Evolutionary conservation across 495 filamentous ascomycete species (phyloP), one percentile per base, ranked within the genome.

Genomic region (Neurospora sp.): DNA sequence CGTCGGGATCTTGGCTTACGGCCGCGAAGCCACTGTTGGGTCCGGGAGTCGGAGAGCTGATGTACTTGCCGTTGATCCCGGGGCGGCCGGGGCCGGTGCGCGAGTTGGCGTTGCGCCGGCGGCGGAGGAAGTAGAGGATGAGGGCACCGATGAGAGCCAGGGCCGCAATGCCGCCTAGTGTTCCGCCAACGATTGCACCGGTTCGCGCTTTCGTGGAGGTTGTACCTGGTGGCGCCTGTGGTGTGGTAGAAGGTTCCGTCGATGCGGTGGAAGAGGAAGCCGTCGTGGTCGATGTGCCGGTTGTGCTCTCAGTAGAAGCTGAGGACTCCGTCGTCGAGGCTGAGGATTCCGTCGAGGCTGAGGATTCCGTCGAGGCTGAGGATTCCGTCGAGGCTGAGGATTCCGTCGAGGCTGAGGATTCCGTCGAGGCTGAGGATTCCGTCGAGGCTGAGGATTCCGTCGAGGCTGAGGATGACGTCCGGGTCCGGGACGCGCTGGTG

Each of bases 181-280:
- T 81, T 45, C 84, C 85, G 70, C 85, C 85, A 10, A 85, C 81
- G 15, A 86, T 84, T 54, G 82, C 82, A 7, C 83, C 84, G 7
- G 78, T 82, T 15, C 81, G 78, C 70, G 73, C 78, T 40, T 70
- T 72, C 21, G 73, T 40, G n/a, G 76, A 54, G 70, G 76, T 40
- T 21, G 74, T 76, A 3, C 74, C 43, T 13, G 74, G 54, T 34
- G 62, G 72, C 40, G 66, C 70, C 59, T 69, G 70, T 0, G 74
- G 70, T 11, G 72, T 54, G 6, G 69, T 75, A 28, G 43, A 54
- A 42, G 71, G 31, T 70, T 77, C n/a, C n/a, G 77, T 37, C 28
- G 72, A 45, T 19, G 39, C 4, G 34, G 70, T 39, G 69, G 37
- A 24, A 11, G 77, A 37, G 13, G 72, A 71, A 0, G 73, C 45